These are phyloP conservation scores for Fusarium denticulatum DNA, from an alignment of 2,329 filamentous ascomycete species.

Conservation along the genomic window DNA sequence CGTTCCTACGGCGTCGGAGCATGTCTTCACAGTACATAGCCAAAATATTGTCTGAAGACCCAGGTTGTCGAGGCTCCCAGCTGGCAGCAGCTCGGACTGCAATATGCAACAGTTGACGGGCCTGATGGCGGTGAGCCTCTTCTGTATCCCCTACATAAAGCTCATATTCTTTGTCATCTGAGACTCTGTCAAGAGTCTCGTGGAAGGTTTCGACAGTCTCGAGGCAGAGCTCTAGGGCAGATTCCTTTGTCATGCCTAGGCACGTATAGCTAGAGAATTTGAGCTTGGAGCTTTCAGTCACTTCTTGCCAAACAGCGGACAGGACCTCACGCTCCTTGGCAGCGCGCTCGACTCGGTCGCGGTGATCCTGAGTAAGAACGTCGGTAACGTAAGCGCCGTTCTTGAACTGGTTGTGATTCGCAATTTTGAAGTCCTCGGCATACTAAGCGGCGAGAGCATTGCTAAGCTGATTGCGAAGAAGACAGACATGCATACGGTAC, in stretches of 20 bases:
- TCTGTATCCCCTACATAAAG: not conserved
- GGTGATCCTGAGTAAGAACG: slow-evolving; percentile 24
- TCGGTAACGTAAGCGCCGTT: slow-evolving; percentile 11
- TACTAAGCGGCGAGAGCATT: slow-evolving; percentile 33
- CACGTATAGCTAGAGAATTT: not conserved
- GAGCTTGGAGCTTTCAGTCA: not conserved
- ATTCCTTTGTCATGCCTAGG: not conserved
- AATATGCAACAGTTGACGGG: slow-evolving; percentile 31
- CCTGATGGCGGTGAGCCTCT: slow-evolving; percentile 1
- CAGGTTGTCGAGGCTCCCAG: slow-evolving; percentile 19
- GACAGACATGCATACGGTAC: slow-evolving; percentile 18
- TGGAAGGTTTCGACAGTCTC: slow-evolving; percentile 23
- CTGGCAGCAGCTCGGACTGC: slow-evolving; percentile 17
- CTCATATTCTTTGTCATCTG: not conserved
- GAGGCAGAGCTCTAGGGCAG: slow-evolving; percentile 19
- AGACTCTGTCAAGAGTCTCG: not conserved
- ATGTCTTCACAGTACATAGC: slow-evolving; percentile 23
- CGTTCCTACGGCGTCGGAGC: not conserved
- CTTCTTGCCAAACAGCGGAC: not conserved
- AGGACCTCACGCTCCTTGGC: slow-evolving; percentile 14
- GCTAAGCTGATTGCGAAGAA: slow-evolving; percentile 25
- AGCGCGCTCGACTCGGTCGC: slow-evolving; percentile 20
- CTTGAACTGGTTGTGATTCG: not conserved
- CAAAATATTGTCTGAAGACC: slow-evolving; percentile 1
- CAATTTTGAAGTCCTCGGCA: slow-evolving; percentile 28